Conservation (phyloP, 768 basidiomycete genomes). For the Rubroboletus pulcherrimus region DNA sequence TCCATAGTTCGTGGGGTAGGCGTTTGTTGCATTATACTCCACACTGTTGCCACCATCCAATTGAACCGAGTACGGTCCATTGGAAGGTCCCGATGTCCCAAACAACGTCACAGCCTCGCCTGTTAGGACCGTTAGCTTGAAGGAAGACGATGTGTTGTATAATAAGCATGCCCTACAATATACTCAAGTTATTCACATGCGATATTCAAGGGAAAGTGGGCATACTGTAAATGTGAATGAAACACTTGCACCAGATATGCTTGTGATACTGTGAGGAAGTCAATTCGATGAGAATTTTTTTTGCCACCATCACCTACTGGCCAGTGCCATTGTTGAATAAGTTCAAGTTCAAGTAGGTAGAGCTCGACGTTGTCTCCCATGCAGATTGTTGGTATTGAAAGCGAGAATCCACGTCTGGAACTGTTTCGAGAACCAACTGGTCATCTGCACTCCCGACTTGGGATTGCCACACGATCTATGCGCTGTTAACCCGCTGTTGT, state of each 20-base stretch:
- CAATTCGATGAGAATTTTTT: neutral
- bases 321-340: slow-evolving; percentile 42
- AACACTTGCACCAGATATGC: slow-evolving; percentile 30
- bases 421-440: slow-evolving; percentile 15
- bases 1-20: slow-evolving; percentile 21
- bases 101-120: slow-evolving; percentile 46
- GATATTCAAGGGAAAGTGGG: neutral
- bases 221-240: slow-evolving; percentile 40
- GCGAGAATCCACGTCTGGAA: slow-evolving; percentile 35
- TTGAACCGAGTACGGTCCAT: slow-evolving; percentile 34
- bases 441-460: slow-evolving; percentile 18
- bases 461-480: slow-evolving; percentile 28
- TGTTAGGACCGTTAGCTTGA: slow-evolving; percentile 7
- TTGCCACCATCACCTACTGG: slow-evolving; percentile 30
- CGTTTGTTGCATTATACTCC: slow-evolving; percentile 16
- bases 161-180: slow-evolving; percentile 20
- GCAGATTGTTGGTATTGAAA: slow-evolving; percentile 35
- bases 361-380: slow-evolving; percentile 35
- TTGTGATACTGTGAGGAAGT: slow-evolving; percentile 30
- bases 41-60: slow-evolving; percentile 29
- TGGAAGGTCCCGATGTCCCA: slow-evolving; percentile 37
- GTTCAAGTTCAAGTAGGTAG: slow-evolving; percentile 32
- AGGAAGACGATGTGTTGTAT: neutral
- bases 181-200: neutral
- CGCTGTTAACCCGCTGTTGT: neutral